Conservation (phyloP, 768 basidiomycete genomes). For the Pulveroboletus sp. region DNA sequence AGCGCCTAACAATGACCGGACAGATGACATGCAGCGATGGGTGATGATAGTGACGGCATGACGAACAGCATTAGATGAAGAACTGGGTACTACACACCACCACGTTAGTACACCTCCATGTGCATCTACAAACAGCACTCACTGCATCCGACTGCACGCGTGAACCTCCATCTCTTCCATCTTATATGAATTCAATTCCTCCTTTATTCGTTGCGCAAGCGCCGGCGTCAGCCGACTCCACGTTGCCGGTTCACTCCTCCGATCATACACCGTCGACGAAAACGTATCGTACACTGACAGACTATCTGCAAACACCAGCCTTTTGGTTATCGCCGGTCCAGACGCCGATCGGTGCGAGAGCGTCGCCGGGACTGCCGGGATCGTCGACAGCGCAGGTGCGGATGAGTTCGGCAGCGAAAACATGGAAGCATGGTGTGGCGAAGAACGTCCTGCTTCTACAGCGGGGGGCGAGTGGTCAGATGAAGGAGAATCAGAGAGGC, state of each 20-base stretch:
- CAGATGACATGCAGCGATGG: conserved; percentile 26
- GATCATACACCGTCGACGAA: conserved; percentile 83
- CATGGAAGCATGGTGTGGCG: conserved; percentile 39
- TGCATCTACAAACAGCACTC: conserved; percentile 31
- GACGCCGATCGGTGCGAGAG: conserved; percentile 74
- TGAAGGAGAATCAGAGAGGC: conserved; percentile 48
- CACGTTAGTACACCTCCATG: neutral
- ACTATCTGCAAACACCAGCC: conserved; percentile 85
- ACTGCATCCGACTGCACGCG: conserved; percentile 87
- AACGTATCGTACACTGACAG: conserved; percentile 98
- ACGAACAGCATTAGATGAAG: conserved; percentile 59
- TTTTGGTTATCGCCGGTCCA: conserved; percentile 65
- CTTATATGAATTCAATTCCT: conserved; percentile 97
- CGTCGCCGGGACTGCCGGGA: conserved; percentile 43
- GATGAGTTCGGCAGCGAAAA: conserved; percentile 88
- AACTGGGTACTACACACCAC: conserved; percentile 65
- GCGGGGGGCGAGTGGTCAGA: conserved; percentile 33
- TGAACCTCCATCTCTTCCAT: conserved; percentile 99
- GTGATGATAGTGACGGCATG: conserved; percentile 16
- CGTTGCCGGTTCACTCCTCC: conserved; percentile 92
- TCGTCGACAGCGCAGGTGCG: conserved; percentile 75
- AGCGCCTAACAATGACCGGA: conserved; percentile 24
- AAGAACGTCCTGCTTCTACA: conserved; percentile 33
- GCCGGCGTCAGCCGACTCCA: conserved; percentile 95
- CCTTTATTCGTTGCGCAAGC: conserved; percentile 95